Percentiles rank a stretch among this genome's conserved stretches.
phyloP scores from a whole-genome alignment of 129 eudicot genomes.

The carrot (Daucus carota) region DH1_v3.0 NC_030381.2:50927501-50928000 shows the following conservation, averaged over 20 bases:
- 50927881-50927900: background rate
- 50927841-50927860: background rate
- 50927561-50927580: conserved; percentile 4
- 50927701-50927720: background rate
- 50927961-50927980: conserved; percentile 34
- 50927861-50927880: background rate
- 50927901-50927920: background rate
- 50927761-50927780: background rate
- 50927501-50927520: conserved; percentile 21
- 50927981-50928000: conserved; percentile 1
- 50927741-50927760: conserved; percentile 1
- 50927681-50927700: background rate
- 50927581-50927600: background rate
- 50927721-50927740: background rate
- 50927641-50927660: background rate
- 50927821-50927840: conserved; percentile 19
- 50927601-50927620: no score
- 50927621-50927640: no score
- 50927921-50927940: conserved; percentile 31
- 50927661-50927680: background rate
- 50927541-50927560: background rate
- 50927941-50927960: background rate
- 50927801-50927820: conserved; percentile 24
- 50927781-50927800: background rate
- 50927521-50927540: conserved; percentile 17